Evolutionary conservation across 2,329 filamentous ascomycete genomes (phyloP).

Genomic region (Ascosphaera apis): DNA sequence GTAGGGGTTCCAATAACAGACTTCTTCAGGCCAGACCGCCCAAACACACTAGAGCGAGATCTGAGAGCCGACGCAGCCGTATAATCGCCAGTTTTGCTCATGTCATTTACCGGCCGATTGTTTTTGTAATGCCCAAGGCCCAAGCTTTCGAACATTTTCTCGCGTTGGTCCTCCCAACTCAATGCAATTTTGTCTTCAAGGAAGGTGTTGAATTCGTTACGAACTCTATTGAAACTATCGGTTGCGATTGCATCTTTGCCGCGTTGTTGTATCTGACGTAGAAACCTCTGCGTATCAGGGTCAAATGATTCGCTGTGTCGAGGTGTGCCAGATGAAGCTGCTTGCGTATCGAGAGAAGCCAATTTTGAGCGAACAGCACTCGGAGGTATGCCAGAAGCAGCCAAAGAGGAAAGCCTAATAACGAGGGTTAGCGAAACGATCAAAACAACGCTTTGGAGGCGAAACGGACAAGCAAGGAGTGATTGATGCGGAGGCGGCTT

Average conservation of each 20-base stretch:
- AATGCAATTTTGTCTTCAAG: conserved; percentile 84
- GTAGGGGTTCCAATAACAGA: conserved; percentile 72
- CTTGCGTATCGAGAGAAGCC: conserved; percentile 52
- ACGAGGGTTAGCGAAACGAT: conserved; percentile 3
- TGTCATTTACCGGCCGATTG: conserved; percentile 13
- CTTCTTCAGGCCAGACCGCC: conserved; percentile 48
- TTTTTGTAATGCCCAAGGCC: conserved; percentile 41
- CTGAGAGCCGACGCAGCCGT: conserved; percentile 21
- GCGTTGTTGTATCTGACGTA: conserved; percentile 69
- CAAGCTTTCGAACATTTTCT: conserved; percentile 88
- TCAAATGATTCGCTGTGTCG: conserved; percentile 21
- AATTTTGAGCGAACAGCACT: conserved; percentile 69
- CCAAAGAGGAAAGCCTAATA: conserved; percentile 65
- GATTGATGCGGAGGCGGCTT: conserved; percentile 10
- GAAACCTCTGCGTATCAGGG: conserved; percentile 43
- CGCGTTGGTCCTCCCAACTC: conserved; percentile 88
- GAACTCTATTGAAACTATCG: conserved; percentile 71
- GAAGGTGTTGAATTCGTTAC: conserved; percentile 79
- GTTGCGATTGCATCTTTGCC: conserved; percentile 79
- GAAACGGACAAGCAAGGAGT: too few species aligned
- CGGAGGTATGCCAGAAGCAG: conserved; percentile 79
- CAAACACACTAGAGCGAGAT: conserved; percentile 34
- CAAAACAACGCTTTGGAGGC: neutral
- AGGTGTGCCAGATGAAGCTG: conserved; percentile 19
- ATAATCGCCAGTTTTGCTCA: conserved; percentile 16